Percentiles rank a stretch among this genome's conserved stretches.
Conservation (phyloP, 2,329 filamentous ascomycete species). For the Annulohypoxylon truncatum region DNA sequence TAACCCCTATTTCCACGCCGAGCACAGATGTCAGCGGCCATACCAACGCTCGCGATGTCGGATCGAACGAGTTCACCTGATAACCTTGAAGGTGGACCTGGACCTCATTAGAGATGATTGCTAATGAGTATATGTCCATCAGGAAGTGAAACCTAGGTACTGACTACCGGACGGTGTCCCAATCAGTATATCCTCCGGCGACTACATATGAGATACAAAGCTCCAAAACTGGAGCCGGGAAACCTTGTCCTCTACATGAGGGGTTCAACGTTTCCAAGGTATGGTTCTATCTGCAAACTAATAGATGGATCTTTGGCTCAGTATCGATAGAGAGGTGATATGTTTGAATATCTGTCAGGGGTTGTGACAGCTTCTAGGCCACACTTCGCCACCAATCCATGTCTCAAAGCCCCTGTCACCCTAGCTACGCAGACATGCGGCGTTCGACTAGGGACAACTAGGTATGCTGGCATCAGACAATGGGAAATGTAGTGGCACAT, state of each 20-base stretch:
- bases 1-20: not conserved
- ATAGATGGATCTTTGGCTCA: slow-evolving; percentile 14
- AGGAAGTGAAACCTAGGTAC: slow-evolving; percentile 18
- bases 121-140: not conserved
- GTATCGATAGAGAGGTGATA: slow-evolving; percentile 8
- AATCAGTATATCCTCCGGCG: slow-evolving; percentile 2
- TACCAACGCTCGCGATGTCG: slow-evolving; percentile 9
- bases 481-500: slow-evolving; percentile 9
- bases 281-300: slow-evolving; percentile 8
- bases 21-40: not conserved
- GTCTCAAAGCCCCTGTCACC: slow-evolving; percentile 23
- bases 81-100: slow-evolving; percentile 16
- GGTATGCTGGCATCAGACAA: slow-evolving; percentile 14
- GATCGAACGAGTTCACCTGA: slow-evolving; percentile 12
- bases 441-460: slow-evolving; percentile 9
- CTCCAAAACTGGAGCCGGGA: slow-evolving; percentile 1
- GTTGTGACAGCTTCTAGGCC: slow-evolving; percentile 22
- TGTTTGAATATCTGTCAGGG: slow-evolving; percentile 20
- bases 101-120: slow-evolving; percentile 16
- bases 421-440: slow-evolving; percentile 20
- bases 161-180: not conserved
- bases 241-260: slow-evolving; percentile 30
- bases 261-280: slow-evolving; percentile 10
- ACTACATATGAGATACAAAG: slow-evolving; percentile 30
- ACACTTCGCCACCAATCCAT: slow-evolving; percentile 31